Evolutionary conservation across 2,329 filamentous ascomycete species (phyloP).

Genomic region (Xylariaceae sp.): DNA sequence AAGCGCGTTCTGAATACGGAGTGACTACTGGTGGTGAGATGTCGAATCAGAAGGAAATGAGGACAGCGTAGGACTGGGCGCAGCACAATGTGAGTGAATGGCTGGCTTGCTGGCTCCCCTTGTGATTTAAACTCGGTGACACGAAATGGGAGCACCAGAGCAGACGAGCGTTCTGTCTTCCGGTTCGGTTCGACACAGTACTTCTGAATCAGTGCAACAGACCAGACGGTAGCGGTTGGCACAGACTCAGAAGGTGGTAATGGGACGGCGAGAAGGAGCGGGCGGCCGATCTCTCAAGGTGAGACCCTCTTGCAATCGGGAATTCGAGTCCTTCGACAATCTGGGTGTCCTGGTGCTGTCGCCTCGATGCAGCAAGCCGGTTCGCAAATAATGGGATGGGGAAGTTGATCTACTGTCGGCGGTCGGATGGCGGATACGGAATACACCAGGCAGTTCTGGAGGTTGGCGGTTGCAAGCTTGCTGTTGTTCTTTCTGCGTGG

Average conservation of each 20-base stretch:
- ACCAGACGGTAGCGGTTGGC: conserved; percentile 22
- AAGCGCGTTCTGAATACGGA: conserved; percentile 24
- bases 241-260: conserved; percentile 22
- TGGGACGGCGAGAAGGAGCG: conserved; percentile 22
- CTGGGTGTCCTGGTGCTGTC: conserved; percentile 16
- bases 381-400: conserved; percentile 13
- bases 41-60: conserved; percentile 18
- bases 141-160: conserved; percentile 24
- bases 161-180: conserved; percentile 18
- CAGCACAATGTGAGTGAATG: conserved; percentile 20
- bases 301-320: conserved; percentile 27
- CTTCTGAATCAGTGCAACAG: conserved; percentile 32
- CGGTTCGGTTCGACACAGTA: conserved; percentile 28
- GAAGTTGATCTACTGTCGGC: conserved; percentile 2
- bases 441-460: conserved; percentile 14
- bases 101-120: conserved; percentile 20
- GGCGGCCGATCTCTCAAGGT: conserved; percentile 24
- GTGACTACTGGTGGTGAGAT: conserved; percentile 19
- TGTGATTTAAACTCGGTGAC: conserved; percentile 27
- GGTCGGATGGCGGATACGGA: conserved; percentile 11
- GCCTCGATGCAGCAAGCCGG: conserved; percentile 22
- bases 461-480: background rate
- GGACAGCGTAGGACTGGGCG: conserved; percentile 21
- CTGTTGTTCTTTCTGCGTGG: conserved; percentile 14
- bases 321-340: conserved; percentile 18